A percentile compares a stretch with the other conserved stretches of the same genome.
These are phyloP conservation scores for Xylaria longipes DNA, from an alignment of 495 filamentous ascomycete species.

Conservation along the genomic window DNA sequence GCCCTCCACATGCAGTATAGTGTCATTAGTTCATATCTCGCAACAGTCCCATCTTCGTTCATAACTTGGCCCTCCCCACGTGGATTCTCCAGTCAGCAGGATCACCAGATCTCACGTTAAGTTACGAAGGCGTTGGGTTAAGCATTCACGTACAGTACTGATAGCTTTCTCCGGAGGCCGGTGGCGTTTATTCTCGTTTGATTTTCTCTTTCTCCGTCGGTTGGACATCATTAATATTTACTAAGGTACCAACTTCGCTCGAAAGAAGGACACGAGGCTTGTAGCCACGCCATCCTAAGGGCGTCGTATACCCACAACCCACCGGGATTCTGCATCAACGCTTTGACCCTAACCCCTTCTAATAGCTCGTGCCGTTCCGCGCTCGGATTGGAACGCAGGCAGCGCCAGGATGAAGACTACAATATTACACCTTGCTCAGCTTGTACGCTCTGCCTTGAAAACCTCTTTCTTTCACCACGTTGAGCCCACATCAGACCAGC, in stretches of 20 bases:
- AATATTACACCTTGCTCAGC: conserved; percentile 29
- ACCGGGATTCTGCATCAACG: conserved; percentile 16
- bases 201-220: not conserved
- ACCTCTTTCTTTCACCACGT: conserved; percentile 27
- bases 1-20: conserved; percentile 6
- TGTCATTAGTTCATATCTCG: not conserved
- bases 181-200: not conserved
- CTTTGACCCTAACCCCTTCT: conserved; percentile 11
- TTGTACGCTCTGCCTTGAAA: conserved; percentile 23
- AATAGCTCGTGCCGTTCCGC: not conserved
- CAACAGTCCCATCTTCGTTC: conserved; percentile 2
- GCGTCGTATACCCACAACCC: conserved; percentile 14
- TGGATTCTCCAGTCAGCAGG: not conserved
- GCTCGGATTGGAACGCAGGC: not conserved
- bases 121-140: not conserved
- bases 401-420: conserved; percentile 29
- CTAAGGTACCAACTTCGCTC: not conserved
- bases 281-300: not conserved
- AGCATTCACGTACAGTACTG: not conserved
- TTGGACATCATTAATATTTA: not conserved
- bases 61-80: conserved; percentile 23
- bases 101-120: not conserved
- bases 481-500: not conserved
- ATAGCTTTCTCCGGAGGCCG: not conserved
- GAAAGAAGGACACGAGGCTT: not conserved